A percentile compares a stretch with the other conserved stretches of the same genome.
Evolutionary conservation across 805 yeast genomes (phyloP).

Genomic region (Ogataea wickerhamii): DNA sequence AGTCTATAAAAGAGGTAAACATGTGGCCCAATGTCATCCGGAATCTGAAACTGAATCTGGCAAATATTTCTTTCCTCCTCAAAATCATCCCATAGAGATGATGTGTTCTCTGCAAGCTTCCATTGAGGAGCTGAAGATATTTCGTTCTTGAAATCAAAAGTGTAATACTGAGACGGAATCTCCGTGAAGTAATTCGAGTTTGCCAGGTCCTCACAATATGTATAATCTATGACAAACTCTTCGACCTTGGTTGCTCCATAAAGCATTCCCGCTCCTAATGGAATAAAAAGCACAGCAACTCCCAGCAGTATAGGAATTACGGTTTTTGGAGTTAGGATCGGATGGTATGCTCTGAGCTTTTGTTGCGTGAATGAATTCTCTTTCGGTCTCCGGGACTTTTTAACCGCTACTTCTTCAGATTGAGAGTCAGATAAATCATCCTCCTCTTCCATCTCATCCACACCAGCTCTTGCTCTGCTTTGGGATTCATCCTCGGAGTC

Average conservation of each 20-base stretch:
- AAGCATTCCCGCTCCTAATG: constrained; percentile 83
- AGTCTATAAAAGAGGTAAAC: constrained; percentile 76
- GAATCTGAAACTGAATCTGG: constrained; percentile 68
- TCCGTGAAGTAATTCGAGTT: constrained; percentile 39
- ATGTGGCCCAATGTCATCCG: constrained; percentile 68
- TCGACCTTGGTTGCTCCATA: constrained; percentile 74
- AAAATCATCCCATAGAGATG: constrained; percentile 37
- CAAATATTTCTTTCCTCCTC: constrained; percentile 55
- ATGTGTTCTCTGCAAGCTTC: constrained; percentile 47
- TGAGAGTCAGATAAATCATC: constrained; percentile 46
- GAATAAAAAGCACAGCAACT: constrained; percentile 79
- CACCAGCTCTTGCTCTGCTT: constrained; percentile 7
- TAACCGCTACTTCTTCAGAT: constrained; percentile 33
- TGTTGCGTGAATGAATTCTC: constrained; percentile 58
- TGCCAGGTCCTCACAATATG: constrained; percentile 58
- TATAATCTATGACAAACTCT: constrained; percentile 72
- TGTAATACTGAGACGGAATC: constrained; percentile 59
- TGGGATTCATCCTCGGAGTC: constrained; percentile 11
- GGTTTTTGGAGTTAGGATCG: constrained; percentile 86
- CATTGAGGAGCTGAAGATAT: constrained; percentile 54
- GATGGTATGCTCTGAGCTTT: constrained; percentile 54
- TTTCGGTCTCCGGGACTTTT: constrained; percentile 60
- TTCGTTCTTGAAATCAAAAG: constrained; percentile 52
- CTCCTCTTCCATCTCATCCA: constrained; percentile 27
- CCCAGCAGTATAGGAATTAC: constrained; percentile 80